A percentile compares a stretch with the other conserved stretches of the same genome.
These are phyloP conservation scores for Phytophthora pisi DNA, from an alignment of 352 stramenopile species.

Conservation along the genomic window DNA sequence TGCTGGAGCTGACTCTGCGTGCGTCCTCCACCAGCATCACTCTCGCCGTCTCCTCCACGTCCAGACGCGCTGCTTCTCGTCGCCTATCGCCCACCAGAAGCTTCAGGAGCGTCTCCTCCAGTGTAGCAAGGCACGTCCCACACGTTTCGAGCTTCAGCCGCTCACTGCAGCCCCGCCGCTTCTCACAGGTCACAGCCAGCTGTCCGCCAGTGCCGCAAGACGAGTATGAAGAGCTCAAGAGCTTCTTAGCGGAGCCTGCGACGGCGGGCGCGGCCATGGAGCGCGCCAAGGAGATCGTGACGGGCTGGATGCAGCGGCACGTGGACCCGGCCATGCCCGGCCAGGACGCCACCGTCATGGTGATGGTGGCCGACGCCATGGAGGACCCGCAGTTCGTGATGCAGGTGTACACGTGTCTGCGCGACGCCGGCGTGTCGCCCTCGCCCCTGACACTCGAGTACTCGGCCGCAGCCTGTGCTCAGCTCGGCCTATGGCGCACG, in stretches of 20 bases:
- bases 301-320: constrained; percentile 57
- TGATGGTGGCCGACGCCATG: constrained; percentile 75
- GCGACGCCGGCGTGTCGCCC: constrained; percentile 57
- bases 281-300: constrained; percentile 52
- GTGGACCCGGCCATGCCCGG: constrained; percentile 71
- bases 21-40: background rate
- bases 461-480: constrained; percentile 59
- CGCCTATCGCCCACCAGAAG: constrained; percentile 14
- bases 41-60: background rate
- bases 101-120: constrained; percentile 4
- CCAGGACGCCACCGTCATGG: constrained; percentile 78
- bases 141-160: constrained; percentile 4
- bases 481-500: constrained; percentile 57
- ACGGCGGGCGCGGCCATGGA: constrained; percentile 37
- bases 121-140: background rate
- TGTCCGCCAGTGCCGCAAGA: constrained; percentile 37
- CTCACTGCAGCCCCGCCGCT: constrained; percentile 20
- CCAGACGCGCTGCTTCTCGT: constrained; percentile 10
- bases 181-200: constrained; percentile 22
- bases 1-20: constrained; percentile 29
- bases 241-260: constrained; percentile 56
- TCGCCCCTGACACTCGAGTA: constrained; percentile 78
- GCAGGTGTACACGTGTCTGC: constrained; percentile 63
- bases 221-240: constrained; percentile 70
- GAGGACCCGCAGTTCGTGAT: constrained; percentile 60